Base-by-base conservation (phyloP, 305 asterid species). In the Fraxinus dipetala region DNA sequence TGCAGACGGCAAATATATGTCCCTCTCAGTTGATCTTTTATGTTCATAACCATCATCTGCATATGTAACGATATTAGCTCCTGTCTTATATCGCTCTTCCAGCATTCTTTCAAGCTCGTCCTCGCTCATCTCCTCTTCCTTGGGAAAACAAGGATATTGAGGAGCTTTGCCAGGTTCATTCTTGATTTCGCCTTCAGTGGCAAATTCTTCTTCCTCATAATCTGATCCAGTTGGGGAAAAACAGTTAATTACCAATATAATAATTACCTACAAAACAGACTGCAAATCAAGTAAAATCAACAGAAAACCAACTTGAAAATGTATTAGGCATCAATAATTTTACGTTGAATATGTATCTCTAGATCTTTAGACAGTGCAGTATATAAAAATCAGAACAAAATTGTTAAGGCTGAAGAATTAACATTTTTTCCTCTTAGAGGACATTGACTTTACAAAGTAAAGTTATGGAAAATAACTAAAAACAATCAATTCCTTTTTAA, bases 101-200 rank as follows among this genome's bases (percentile, higher is more conserved):
- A 90, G 67, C 86, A 89, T 78, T 87, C 87, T 90, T 26, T 96
- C 99, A 30, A 87, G 83, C 84, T 94, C 99, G 30, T 90, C 99
- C 80, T 92, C 98, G 16, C 91, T 87, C 89, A 91, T 80, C 51
- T 81, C 93, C 86, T 96, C 99, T 88, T 89, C 97, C 83, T 96
- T 96, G 56, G 91, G 91, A 76, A 91, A 48, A 84, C 84, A 31
- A 20, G 89, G 90, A 76, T 54, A 30, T 20, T 48, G 65, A 51
- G 92, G 84, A 14, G 80, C 86, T 38, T 88, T 91, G 45, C 76
- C 90, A 76, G 91, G 84, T 80, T 88, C 92, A 16, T 81, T 83
- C 72, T 81, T 84, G 78, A 43, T 76, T 74, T 84, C 77, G 13
- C 77, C 74, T 69, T 80, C 89, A 31, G 76, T 32, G 18, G 75